Conservation (phyloP, 345 rosid genomes). For the Rhodamnia argentea region DNA sequence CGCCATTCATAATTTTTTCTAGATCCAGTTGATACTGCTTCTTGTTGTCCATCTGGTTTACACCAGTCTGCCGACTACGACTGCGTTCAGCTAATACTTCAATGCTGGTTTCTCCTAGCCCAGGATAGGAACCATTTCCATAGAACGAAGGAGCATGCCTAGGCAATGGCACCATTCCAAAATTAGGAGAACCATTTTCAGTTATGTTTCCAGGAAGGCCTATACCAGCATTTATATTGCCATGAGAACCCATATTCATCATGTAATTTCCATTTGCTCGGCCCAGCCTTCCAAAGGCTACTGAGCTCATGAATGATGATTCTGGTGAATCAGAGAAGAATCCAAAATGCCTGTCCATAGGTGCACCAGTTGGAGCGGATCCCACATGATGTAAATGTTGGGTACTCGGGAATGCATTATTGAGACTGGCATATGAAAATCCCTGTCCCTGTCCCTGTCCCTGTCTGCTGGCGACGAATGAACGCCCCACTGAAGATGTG, state of each 20-base stretch:
- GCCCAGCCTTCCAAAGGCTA: conserved; percentile 12
- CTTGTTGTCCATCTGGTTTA: conserved; percentile 45
- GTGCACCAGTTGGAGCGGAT: conserved; percentile 47
- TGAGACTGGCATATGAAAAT: conserved; percentile 39
- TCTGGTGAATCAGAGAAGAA: conserved; percentile 19
- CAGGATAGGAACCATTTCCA: conserved; percentile 40
- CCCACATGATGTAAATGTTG: conserved; percentile 71
- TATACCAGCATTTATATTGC: conserved; percentile 18
- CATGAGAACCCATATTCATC: conserved; percentile 10
- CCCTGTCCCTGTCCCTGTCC: conserved; percentile 20
- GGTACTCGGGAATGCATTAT: conserved; percentile 45
- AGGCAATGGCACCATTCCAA: conserved; percentile 41
- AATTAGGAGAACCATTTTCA: conserved; percentile 42
- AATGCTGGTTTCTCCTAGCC: conserved; percentile 20
- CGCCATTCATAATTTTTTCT: conserved; percentile 59
- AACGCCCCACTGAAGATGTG: conserved; percentile 37
- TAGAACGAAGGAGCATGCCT: conserved; percentile 29
- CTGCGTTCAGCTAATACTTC: conserved; percentile 42
- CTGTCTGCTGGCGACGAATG: conserved; percentile 35
- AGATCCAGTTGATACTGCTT: conserved; percentile 72
- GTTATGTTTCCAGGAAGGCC: conserved; percentile 26
- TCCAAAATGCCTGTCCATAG: conserved; percentile 13
- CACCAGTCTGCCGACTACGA: conserved; percentile 29
- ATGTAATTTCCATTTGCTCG: conserved; percentile 12
- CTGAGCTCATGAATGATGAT: conserved; percentile 18